Evolutionary conservation across 768 basidiomycete species (phyloP).

Genomic region (Mycena vulgaris): DNA sequence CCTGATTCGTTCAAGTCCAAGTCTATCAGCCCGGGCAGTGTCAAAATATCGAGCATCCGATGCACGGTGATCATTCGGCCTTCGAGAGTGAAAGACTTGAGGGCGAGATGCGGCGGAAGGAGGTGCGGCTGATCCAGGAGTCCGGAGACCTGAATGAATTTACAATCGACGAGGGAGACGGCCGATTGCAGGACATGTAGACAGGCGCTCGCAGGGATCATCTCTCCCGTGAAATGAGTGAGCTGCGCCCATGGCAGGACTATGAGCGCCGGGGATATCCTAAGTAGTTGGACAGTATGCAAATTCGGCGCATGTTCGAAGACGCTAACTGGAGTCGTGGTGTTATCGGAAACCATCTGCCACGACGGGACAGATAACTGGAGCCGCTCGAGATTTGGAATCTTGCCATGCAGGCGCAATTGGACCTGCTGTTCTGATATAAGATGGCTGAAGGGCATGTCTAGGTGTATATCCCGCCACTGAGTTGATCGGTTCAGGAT

Average conservation of each 20-base stretch:
- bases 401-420: background rate
- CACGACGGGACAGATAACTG: no score
- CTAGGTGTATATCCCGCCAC: conserved; percentile 1
- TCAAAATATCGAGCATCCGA: background rate
- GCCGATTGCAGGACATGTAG: background rate
- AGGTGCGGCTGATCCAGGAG: background rate
- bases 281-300: background rate
- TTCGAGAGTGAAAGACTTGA: background rate
- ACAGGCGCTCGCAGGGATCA: background rate
- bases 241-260: conserved; percentile 17
- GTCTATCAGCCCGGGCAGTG: no score
- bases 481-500: background rate
- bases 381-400: background rate
- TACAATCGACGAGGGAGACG: conserved; percentile 3
- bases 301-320: conserved; percentile 11
- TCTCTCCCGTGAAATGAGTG: background rate
- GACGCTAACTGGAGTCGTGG: background rate
- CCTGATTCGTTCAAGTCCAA: no score
- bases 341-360: no score
- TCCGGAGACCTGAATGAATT: background rate
- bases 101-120: background rate
- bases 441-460: background rate
- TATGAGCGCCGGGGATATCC: background rate
- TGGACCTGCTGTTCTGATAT: background rate
- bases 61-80: background rate